phyloP scores from a whole-genome alignment of 2,329 filamentous ascomycete genomes.

The Phialophora verrucosa region DNA sequence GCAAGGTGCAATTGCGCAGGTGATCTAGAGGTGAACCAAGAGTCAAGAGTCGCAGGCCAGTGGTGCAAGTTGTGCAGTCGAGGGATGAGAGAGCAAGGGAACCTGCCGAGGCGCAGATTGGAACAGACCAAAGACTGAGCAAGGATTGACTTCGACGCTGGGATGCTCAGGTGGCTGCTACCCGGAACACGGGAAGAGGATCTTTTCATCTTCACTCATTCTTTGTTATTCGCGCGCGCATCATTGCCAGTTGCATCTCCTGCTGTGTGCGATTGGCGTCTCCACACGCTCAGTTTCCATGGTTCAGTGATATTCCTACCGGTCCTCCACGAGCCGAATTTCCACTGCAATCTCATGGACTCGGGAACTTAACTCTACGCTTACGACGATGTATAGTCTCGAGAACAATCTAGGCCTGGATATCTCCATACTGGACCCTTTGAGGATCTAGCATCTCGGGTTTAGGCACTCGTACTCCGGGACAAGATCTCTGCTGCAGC shows the following conservation, averaged over 20 bases:
- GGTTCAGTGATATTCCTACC: not conserved
- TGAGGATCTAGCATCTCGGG: not conserved
- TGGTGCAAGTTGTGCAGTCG: not conserved
- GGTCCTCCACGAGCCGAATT: not conserved
- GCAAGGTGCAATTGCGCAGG: not conserved
- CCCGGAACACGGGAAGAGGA: not conserved
- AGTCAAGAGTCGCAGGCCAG: not conserved
- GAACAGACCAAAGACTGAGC: not conserved
- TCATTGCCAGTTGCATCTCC: not conserved
- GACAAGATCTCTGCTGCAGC: not conserved
- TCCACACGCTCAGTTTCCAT: not conserved
- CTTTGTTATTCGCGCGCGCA: not conserved
- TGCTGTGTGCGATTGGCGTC: no score
- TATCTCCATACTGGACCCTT: not conserved
- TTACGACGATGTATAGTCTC: not conserved
- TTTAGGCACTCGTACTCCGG: not conserved
- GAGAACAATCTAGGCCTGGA: not conserved
- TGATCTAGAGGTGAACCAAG: not conserved
- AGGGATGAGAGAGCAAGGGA: not conserved
- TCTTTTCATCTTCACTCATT: not conserved
- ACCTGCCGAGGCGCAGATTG: not conserved
- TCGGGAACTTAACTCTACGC: not conserved
- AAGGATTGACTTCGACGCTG: not conserved
- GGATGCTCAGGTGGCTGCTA: not conserved
- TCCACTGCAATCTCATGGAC: not conserved